These are phyloP conservation scores for Fusarium avenaceum DNA, from an alignment of 2,329 filamentous ascomycete species.

Conservation along the genomic window DNA sequence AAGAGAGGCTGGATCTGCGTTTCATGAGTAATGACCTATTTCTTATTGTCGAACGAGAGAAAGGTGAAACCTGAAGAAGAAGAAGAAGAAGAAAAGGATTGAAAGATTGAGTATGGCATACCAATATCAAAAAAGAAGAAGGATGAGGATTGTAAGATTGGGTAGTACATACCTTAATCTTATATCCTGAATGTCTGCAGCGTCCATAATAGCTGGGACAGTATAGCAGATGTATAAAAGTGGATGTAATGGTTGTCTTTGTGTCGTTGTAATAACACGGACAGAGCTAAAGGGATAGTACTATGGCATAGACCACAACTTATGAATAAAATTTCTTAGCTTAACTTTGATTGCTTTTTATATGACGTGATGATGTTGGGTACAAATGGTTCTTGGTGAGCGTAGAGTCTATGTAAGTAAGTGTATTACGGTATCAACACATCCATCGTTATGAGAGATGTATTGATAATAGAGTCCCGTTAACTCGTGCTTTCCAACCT, in stretches of 20 bases:
- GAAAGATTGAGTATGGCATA: not conserved
- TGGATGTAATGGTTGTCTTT: constrained; percentile 20
- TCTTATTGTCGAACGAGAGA: constrained; percentile 10
- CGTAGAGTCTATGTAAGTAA: not conserved
- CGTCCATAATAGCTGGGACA: not conserved
- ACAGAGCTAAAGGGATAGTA: not conserved
- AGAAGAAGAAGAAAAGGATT: not conserved
- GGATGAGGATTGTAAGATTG: not conserved
- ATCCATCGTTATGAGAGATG: too few species aligned
- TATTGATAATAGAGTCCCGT: too few species aligned
- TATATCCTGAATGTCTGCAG: not conserved
- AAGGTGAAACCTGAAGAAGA: not conserved
- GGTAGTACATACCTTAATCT: not conserved
- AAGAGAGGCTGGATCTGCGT: constrained; percentile 45
- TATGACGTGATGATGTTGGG: not conserved
- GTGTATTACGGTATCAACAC: not conserved
- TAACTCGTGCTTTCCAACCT: too few species aligned
- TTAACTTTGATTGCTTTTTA: not conserved
- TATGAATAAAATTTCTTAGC: constrained; percentile 12
- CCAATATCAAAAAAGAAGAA: not conserved
- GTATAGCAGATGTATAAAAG: constrained; percentile 5
- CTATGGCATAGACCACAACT: constrained; percentile 9
- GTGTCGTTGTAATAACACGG: not conserved
- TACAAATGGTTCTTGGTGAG: not conserved
- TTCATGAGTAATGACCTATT: constrained; percentile 39